phyloP scores from a whole-genome alignment of 371 early-diverging fungal species.

The Lichtheimia ramosa region DNA sequence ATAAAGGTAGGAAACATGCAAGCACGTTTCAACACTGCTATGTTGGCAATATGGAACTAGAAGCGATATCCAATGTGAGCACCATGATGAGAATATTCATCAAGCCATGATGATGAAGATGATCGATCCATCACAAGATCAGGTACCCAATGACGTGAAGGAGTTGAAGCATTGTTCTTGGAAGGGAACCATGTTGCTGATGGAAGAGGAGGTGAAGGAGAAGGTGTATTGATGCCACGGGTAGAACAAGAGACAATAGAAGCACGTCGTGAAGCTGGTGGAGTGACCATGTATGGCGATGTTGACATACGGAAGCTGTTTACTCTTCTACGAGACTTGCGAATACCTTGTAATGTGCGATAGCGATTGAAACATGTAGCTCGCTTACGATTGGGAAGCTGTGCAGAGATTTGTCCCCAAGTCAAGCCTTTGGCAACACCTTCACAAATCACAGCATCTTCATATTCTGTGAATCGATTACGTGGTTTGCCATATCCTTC shows the following conservation, averaged over 20 bases:
- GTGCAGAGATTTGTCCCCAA: slow-evolving; percentile 45
- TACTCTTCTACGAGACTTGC: slow-evolving; percentile 35
- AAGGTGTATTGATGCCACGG: neutral
- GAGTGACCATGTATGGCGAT: neutral
- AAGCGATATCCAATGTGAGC: no score
- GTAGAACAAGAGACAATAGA: neutral
- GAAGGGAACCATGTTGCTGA: no score
- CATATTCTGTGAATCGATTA: slow-evolving; percentile 41
- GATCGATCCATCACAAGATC: no score
- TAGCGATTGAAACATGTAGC: slow-evolving; percentile 52
- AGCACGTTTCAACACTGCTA: no score
- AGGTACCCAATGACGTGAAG: no score
- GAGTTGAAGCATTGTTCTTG: no score
- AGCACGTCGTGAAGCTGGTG: neutral
- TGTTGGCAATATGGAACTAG: no score
- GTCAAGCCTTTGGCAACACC: slow-evolving; percentile 45
- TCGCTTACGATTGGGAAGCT: slow-evolving; percentile 45
- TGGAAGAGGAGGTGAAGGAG: neutral
- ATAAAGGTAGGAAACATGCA: no score
- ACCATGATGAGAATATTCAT: no score
- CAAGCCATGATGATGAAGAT: no score
- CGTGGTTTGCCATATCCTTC: slow-evolving; percentile 33
- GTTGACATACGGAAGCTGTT: neutral
- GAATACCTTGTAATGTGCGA: slow-evolving; percentile 42
- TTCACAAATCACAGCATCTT: slow-evolving; percentile 44